Conservation (phyloP, 2,329 filamentous ascomycete species). For the Sclerotinia glacialis region DNA sequence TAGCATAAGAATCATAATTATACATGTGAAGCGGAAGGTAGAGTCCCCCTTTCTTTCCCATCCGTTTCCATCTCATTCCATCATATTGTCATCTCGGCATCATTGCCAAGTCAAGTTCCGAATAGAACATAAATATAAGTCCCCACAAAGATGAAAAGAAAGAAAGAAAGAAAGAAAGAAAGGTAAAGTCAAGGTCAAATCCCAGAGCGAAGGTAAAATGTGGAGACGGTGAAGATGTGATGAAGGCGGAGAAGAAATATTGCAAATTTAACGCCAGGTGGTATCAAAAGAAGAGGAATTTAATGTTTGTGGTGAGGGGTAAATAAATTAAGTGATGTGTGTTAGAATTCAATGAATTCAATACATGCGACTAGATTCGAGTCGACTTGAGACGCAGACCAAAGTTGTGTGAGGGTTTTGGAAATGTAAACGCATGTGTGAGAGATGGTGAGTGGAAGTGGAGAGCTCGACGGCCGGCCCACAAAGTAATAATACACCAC, state of each 20-base stretch:
- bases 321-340: no score
- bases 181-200: not conserved
- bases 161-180: no score
- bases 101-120: no score
- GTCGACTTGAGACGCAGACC: not conserved
- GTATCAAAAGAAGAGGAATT: constrained; percentile 6
- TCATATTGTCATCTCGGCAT: no score
- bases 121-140: not conserved
- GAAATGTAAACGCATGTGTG: not conserved
- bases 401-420: not conserved
- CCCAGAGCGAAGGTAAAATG: no score
- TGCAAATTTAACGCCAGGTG: constrained; percentile 10
- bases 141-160: not conserved
- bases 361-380: not conserved
- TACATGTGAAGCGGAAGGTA: not conserved
- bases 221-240: not conserved
- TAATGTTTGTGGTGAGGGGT: not conserved
- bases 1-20: not conserved
- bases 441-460: not conserved
- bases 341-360: not conserved
- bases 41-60: not conserved
- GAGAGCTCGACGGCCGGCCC: no score
- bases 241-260: not conserved
- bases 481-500: no score
- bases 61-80: no score